Conservation (phyloP, 345 rosid genomes). For the Populus alba region DNA sequence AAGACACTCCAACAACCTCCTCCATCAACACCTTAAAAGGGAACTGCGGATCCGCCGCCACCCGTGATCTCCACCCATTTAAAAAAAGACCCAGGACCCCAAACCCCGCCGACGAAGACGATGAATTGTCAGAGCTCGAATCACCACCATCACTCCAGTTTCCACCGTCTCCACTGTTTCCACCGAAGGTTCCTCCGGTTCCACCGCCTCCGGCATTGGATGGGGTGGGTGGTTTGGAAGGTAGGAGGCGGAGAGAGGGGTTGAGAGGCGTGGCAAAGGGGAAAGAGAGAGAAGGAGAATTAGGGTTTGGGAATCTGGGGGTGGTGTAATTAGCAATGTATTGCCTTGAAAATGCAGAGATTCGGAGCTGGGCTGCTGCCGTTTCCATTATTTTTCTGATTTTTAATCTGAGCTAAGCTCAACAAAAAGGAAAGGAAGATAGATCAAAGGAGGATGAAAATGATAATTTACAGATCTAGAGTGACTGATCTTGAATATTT, state of each 20-base stretch:
- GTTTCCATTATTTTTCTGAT: conserved; percentile 10
- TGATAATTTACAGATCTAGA: conserved; percentile 1
- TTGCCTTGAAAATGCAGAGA: conserved; percentile 4
- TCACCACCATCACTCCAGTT: conserved; percentile 1
- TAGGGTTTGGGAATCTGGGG: neutral
- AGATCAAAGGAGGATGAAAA: neutral
- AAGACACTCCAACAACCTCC: conserved; percentile 82
- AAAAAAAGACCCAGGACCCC: conserved; percentile 66
- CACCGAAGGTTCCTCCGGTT: conserved; percentile 1
- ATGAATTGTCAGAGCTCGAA: conserved; percentile 17
- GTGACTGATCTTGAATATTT: neutral
- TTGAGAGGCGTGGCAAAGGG: conserved; percentile 6
- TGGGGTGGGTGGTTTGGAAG: neutral
- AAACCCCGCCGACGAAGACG: conserved; percentile 29
- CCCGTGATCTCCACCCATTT: conserved; percentile 87
- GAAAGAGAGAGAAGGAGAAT: neutral
- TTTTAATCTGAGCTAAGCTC: neutral
- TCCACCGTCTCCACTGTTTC: conserved; percentile 6
- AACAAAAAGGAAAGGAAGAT: neutral
- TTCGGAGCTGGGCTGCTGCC: conserved; percentile 12
- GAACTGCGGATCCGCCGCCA: conserved; percentile 91
- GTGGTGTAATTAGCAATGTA: neutral
- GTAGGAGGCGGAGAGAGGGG: conserved; percentile 10
- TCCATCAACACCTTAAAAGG: conserved; percentile 97
- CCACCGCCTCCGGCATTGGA: conserved; percentile 14